A percentile compares a stretch with the other conserved stretches of the same genome.
Evolutionary conservation across 306 rosid genomes (phyloP).

Genomic region (Senna tora): DNA sequence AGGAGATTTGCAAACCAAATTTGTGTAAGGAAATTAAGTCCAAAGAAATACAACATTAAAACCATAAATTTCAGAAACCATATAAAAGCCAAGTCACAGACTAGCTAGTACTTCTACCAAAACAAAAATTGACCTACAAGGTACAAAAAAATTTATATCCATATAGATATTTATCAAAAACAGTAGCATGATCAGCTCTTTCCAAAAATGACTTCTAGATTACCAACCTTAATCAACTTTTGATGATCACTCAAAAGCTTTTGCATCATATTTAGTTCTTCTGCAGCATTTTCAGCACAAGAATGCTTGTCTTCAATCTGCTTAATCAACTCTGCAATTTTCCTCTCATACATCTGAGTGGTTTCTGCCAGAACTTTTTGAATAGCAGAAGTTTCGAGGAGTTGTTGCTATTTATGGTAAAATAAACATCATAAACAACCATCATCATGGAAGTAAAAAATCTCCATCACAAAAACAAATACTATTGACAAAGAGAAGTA

Average conservation of each 20-base stretch:
- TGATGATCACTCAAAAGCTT: conserved; percentile 51
- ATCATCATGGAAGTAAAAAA: not conserved
- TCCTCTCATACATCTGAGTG: conserved; percentile 70
- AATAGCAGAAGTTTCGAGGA: conserved; percentile 56
- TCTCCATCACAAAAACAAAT: not conserved
- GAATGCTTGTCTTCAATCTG: conserved; percentile 51
- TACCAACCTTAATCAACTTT: conserved; percentile 51
- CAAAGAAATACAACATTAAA: not conserved
- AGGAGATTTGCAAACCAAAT: not conserved
- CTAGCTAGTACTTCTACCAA: not conserved
- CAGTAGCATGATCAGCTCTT: not conserved
- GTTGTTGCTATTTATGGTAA: conserved; percentile 63
- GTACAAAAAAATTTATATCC: not conserved
- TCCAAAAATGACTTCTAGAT: not conserved
- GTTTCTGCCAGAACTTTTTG: conserved; percentile 68
- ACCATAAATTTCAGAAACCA: not conserved
- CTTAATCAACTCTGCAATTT: conserved; percentile 54
- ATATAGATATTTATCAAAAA: not conserved
- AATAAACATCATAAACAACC: conserved; percentile 36
- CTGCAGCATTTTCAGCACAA: conserved; percentile 37
- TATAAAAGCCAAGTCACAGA: not conserved
- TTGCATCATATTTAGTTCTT: conserved; percentile 41
- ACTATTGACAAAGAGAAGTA: no score
- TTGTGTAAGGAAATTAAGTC: not conserved
- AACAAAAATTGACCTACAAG: not conserved